Evolutionary conservation across 2,329 filamentous ascomycete species (phyloP).

Genomic region (Balansia obtecta): DNA sequence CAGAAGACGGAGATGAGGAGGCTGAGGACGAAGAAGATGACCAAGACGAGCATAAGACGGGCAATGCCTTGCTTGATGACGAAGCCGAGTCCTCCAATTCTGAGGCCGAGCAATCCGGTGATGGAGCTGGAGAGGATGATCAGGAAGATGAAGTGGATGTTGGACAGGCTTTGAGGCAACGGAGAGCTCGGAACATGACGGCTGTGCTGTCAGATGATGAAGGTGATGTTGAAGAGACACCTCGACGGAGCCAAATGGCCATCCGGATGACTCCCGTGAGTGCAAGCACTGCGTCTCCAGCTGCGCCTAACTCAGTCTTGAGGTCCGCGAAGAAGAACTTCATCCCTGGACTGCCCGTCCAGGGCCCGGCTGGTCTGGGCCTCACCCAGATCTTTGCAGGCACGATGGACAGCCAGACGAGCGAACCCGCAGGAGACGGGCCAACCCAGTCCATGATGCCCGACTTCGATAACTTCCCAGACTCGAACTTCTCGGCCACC

Average conservation of each 20-base stretch:
- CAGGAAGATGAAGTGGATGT: conserved; percentile 23
- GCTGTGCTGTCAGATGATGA: conserved; percentile 51
- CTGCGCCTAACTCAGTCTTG: conserved; percentile 50
- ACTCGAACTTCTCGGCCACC: conserved; percentile 49
- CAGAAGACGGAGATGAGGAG: conserved; percentile 25
- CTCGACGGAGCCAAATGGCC: conserved; percentile 28
- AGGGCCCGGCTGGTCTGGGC: conserved; percentile 52
- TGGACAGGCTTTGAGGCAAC: conserved; percentile 28
- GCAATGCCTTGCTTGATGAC: conserved; percentile 25
- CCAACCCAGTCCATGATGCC: conserved; percentile 40
- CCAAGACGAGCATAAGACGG: conserved; percentile 17
- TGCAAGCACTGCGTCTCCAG: conserved; percentile 34
- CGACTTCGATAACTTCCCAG: conserved; percentile 41
- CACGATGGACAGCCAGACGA: conserved; percentile 57
- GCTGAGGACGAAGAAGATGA: conserved; percentile 21
- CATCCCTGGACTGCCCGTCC: conserved; percentile 54
- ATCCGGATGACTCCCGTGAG: conserved; percentile 29
- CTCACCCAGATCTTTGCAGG: conserved; percentile 85
- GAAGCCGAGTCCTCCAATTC: conserved; percentile 24
- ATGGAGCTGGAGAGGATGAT: conserved; percentile 21
- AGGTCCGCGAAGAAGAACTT: conserved; percentile 57
- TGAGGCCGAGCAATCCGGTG: conserved; percentile 13
- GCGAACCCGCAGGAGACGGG: conserved; percentile 11
- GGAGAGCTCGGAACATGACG: conserved; percentile 36
- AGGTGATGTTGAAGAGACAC: conserved; percentile 32